phyloP scores from a whole-genome alignment of 2,329 filamentous ascomycete species.

The Penicillium concentricum region DNA sequence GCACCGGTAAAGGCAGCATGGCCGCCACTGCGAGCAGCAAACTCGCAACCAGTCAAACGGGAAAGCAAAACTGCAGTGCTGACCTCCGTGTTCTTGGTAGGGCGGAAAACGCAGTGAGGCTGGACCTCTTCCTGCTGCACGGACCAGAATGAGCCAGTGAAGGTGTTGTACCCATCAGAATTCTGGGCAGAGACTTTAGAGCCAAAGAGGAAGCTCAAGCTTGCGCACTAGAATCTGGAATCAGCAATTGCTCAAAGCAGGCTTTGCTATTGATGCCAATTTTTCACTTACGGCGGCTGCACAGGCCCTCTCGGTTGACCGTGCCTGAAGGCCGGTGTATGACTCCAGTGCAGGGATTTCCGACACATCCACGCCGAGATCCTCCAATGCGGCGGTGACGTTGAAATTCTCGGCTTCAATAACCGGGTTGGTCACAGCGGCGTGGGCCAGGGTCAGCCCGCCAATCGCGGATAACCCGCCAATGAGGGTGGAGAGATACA shows the following conservation, averaged over 20 bases:
- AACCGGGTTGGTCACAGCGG: neutral
- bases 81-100: slow-evolving; percentile 29
- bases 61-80: slow-evolving; percentile 34
- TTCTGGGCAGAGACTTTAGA: slow-evolving; percentile 15
- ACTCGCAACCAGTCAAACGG: slow-evolving; percentile 38
- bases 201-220: slow-evolving; percentile 15
- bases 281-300: neutral
- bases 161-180: slow-evolving; percentile 19
- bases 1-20: slow-evolving; percentile 57
- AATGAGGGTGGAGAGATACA: slow-evolving; percentile 5
- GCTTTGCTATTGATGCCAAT: neutral
- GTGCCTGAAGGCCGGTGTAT: neutral
- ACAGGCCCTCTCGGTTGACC: slow-evolving; percentile 4
- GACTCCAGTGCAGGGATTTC: slow-evolving; percentile 6
- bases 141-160: slow-evolving; percentile 35
- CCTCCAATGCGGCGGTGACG: neutral
- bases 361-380: slow-evolving; percentile 9
- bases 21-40: slow-evolving; percentile 58
- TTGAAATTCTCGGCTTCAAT: slow-evolving; percentile 8
- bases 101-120: slow-evolving; percentile 37
- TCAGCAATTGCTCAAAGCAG: neutral
- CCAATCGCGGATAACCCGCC: slow-evolving; percentile 5
- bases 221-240: slow-evolving; percentile 8
- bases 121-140: slow-evolving; percentile 36
- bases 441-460: neutral